These are phyloP conservation scores for Ganoderma lucidum DNA, from an alignment of 1,284 basidiomycete species.

Conservation along the genomic window DNA sequence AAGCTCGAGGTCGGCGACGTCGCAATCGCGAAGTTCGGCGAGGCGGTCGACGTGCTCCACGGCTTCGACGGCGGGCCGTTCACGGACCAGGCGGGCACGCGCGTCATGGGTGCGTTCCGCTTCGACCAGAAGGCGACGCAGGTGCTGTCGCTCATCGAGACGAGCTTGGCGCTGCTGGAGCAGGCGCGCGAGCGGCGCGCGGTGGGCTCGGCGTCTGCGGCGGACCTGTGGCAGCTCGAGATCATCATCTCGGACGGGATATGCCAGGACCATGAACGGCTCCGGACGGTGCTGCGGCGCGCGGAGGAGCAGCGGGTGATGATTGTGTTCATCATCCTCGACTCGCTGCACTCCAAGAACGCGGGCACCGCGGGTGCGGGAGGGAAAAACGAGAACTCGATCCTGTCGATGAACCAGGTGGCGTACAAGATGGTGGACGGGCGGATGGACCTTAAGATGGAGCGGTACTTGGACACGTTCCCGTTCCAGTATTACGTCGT, in stretches of 20 bases:
- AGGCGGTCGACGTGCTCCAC: slow-evolving; percentile 89
- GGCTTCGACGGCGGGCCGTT: slow-evolving; percentile 84
- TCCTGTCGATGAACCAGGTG: slow-evolving; percentile 93
- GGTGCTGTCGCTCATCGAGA: slow-evolving; percentile 87
- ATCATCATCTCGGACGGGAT: slow-evolving; percentile 99
- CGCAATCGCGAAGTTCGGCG: slow-evolving; percentile 92
- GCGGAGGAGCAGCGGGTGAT: slow-evolving; percentile 94
- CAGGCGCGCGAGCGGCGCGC: slow-evolving; percentile 74
- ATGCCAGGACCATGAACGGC: slow-evolving; percentile 92
- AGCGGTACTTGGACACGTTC: slow-evolving; percentile 95
- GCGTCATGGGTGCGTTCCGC: slow-evolving; percentile 85
- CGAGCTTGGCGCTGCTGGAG: slow-evolving; percentile 82
- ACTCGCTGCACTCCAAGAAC: slow-evolving; percentile 71
- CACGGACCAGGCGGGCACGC: slow-evolving; percentile 81
- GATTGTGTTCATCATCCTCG: slow-evolving; percentile 97
- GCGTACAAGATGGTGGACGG: slow-evolving; percentile 90
- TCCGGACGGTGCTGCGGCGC: slow-evolving; percentile 83
- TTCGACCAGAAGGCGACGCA: slow-evolving; percentile 95
- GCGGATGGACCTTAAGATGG: slow-evolving; percentile 87
- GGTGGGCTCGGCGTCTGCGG: slow-evolving; percentile 66
- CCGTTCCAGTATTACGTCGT: slow-evolving; percentile 99
- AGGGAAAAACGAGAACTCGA: slow-evolving; percentile 67
- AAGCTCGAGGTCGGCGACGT: slow-evolving; percentile 96
- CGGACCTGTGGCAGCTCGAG: slow-evolving; percentile 96
- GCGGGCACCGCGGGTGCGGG: slow-evolving; percentile 11